These are phyloP conservation scores for Podila minutissima DNA, from an alignment of 192 early-diverging fungal genomes.

Conservation along the genomic window DNA sequence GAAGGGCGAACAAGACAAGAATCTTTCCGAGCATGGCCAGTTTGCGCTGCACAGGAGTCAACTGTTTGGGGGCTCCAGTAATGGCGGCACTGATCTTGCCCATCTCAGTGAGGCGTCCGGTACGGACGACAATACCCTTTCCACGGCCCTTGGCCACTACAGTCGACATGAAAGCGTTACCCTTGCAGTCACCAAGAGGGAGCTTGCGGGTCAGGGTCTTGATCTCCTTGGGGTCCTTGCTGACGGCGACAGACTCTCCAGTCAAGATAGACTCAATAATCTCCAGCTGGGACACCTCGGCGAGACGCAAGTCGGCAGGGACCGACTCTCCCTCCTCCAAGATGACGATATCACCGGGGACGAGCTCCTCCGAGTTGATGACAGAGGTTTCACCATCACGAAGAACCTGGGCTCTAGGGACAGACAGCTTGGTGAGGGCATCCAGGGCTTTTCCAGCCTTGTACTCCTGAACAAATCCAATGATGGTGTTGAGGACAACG, in stretches of 20 bases:
- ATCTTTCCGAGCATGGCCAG: constrained; percentile 79
- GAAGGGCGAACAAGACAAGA: constrained; percentile 83
- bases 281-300: constrained; percentile 76
- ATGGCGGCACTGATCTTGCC: constrained; percentile 94
- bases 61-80: constrained; percentile 60
- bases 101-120: constrained; percentile 89
- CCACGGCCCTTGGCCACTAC: constrained; percentile 89
- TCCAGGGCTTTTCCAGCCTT: constrained; percentile 92
- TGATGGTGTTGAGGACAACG: constrained; percentile 84
- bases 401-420: constrained; percentile 74
- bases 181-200: constrained; percentile 89
- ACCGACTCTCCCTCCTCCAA: constrained; percentile 86
- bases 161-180: constrained; percentile 97
- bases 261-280: constrained; percentile 84
- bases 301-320: constrained; percentile 82
- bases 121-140: constrained; percentile 91
- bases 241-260: constrained; percentile 77
- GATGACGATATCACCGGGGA: constrained; percentile 85
- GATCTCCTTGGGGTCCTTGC: constrained; percentile 75
- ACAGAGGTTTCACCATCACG: constrained; percentile 72
- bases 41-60: constrained; percentile 77
- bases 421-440: constrained; percentile 69
- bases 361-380: constrained; percentile 70
- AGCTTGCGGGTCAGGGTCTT: constrained; percentile 69
- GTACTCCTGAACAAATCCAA: constrained; percentile 96